A percentile compares a stretch with the other conserved stretches of the same genome.
These are phyloP conservation scores for Pseudocercospora crystallina DNA, from an alignment of 2,329 filamentous ascomycete genomes.

Conservation along the genomic window DNA sequence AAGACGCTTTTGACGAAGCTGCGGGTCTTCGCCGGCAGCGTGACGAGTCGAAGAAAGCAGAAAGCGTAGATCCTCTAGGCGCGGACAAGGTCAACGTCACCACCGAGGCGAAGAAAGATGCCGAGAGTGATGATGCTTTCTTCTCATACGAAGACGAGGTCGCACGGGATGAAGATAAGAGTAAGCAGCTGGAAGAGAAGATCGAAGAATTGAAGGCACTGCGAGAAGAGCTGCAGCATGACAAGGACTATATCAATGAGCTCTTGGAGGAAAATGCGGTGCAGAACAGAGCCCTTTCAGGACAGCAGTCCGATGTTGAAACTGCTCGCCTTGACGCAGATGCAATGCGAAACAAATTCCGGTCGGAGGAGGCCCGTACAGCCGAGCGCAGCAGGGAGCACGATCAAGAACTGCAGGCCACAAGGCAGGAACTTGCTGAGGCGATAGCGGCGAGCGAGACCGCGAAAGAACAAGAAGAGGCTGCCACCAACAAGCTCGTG, in stretches of 20 bases:
- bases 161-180: constrained; percentile 53
- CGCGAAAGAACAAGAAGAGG: constrained; percentile 41
- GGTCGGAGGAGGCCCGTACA: constrained; percentile 15
- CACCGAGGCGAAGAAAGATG: not conserved
- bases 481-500: constrained; percentile 37
- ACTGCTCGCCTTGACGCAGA: constrained; percentile 44
- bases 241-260: constrained; percentile 60
- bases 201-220: constrained; percentile 68
- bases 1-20: constrained; percentile 64
- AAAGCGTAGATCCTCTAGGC: constrained; percentile 18
- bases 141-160: constrained; percentile 87
- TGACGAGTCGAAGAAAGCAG: constrained; percentile 16
- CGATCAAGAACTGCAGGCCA: too few species aligned
- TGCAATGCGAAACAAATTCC: constrained; percentile 48
- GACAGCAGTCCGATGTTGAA: constrained; percentile 67
- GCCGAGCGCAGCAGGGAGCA: too few species aligned
- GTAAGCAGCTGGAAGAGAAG: constrained; percentile 60
- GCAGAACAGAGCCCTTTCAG: constrained; percentile 57
- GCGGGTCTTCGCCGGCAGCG: constrained; percentile 50
- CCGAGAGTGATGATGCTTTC: constrained; percentile 63
- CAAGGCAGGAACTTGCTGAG: constrained; percentile 45
- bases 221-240: constrained; percentile 64
- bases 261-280: constrained; percentile 68
- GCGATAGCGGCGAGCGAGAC: constrained; percentile 39
- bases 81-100: constrained; percentile 10